phyloP scores from a whole-genome alignment of 176 grass and related monocot genomes.

The Oryza brachyantha region DNA sequence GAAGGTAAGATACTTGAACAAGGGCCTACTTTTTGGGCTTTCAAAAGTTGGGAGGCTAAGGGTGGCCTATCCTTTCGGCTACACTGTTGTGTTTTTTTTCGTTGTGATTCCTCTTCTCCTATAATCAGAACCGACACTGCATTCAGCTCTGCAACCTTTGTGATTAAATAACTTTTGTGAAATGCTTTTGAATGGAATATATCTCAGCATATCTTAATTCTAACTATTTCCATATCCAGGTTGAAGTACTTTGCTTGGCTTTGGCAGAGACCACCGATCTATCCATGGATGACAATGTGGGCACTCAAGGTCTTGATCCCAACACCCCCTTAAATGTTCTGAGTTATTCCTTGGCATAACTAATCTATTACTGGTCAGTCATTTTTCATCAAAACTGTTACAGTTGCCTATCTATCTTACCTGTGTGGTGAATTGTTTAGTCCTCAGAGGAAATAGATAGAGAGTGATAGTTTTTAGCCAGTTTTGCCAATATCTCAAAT shows the following conservation, averaged over 20 bases:
- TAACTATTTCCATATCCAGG: slow-evolving; percentile 39
- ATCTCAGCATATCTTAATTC: slow-evolving; percentile 45
- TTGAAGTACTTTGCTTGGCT: slow-evolving; percentile 61
- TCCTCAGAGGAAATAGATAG: neutral
- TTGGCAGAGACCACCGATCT: slow-evolving; percentile 48
- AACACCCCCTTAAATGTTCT: slow-evolving; percentile 51
- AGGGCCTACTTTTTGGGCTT: slow-evolving; percentile 44
- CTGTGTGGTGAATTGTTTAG: slow-evolving; percentile 1
- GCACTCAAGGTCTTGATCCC: slow-evolving; percentile 76
- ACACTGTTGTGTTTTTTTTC: slow-evolving; percentile 37
- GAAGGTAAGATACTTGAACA: slow-evolving; percentile 52
- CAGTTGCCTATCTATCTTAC: neutral
- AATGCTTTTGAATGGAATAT: slow-evolving; percentile 48
- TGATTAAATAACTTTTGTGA: slow-evolving; percentile 47
- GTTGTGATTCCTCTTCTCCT: slow-evolving; percentile 51
- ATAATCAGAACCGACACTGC: slow-evolving; percentile 56
- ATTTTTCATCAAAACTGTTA: slow-evolving; percentile 31
- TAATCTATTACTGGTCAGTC: slow-evolving; percentile 32
- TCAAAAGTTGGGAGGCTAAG: slow-evolving; percentile 47
- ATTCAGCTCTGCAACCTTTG: slow-evolving; percentile 52
- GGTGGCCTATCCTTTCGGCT: slow-evolving; percentile 64
- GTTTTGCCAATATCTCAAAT: neutral
- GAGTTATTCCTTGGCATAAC: slow-evolving; percentile 37
- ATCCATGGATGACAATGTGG: slow-evolving; percentile 40
- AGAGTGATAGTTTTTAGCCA: neutral